Evolutionary conservation across 768 basidiomycete genomes (phyloP), one percentile per base, ranked within the genome.

Genomic region (Tephrocybe rancida): DNA sequence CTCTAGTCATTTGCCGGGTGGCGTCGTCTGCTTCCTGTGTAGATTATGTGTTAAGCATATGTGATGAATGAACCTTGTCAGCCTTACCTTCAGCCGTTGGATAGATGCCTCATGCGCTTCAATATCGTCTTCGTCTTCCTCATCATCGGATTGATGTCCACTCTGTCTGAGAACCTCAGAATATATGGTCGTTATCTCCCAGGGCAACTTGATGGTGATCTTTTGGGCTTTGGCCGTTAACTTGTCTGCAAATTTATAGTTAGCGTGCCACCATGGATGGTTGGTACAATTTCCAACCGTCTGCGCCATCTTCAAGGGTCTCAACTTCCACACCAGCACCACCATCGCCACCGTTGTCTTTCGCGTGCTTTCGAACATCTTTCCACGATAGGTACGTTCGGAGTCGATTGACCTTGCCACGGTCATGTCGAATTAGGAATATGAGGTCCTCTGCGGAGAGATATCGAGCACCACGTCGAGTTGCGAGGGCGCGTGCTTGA

Each of bases 41-140:
- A 25, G 29, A 50, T 29, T 3, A 44, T n/a, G 4, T 13, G 38
- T 45, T 41, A 32, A 38, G 19, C 11, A 30, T 43, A 38, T 13
- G 27, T 19, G 34, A 4, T 37, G 13, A 42, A 18, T 32, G 48
- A 69, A 44, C 18, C 13, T 13, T 2, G 6, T 13, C 24, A 13
- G 26, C 16, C 3, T 4, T 56, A 87, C 90, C 73, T 90, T 88
- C 39, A 97, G 73, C 16, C 95, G 83, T 64, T 88, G 86, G 47
- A 95, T 86, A n/a, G 90, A 94, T 13, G 93, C 94, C 66, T 95
- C 93, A 66, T 95, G 91, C 0, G 95, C 95, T 68, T 97, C 95
- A 25, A 95, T 86, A 61, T 96, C 95, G 60, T 96, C 95, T 59
- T 96, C 95, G 61, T 97, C 95, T 66, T 95, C 94, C 66, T 95